phyloP scores from a whole-genome alignment of 768 basidiomycete genomes.

The Erythrobasidium yunnanense region DNA sequence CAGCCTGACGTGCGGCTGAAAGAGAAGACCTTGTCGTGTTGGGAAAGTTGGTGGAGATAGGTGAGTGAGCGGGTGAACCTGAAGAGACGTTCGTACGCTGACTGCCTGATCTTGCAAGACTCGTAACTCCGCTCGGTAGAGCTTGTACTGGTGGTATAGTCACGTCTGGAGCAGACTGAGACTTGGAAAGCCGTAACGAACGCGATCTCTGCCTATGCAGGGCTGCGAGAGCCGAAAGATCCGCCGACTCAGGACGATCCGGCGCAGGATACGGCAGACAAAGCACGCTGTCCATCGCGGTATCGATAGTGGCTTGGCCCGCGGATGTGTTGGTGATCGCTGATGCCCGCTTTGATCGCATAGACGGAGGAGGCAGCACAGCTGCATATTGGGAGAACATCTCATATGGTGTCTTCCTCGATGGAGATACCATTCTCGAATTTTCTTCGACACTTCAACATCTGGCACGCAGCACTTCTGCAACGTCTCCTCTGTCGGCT shows the following conservation, averaged over 20 bases:
- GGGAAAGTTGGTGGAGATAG: not conserved
- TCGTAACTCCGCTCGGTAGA: not conserved
- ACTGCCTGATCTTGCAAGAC: not conserved
- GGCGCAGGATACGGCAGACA: not conserved
- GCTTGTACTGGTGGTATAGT: not conserved
- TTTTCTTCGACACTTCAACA: not conserved
- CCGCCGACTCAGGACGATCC: not conserved
- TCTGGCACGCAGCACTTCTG: not conserved
- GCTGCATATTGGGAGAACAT: not conserved
- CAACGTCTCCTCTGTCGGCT: not conserved
- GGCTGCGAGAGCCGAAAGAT: not conserved
- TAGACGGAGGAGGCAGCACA: conserved; percentile 11
- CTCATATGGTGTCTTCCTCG: not conserved
- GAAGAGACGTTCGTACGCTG: not conserved
- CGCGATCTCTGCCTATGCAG: not conserved
- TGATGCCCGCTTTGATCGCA: conserved; percentile 5
- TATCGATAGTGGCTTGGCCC: not conserved
- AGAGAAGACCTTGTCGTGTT: not conserved
- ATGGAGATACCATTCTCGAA: not conserved
- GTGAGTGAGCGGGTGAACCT: not conserved
- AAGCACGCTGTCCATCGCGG: not conserved
- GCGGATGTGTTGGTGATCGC: not conserved
- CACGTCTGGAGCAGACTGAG: not conserved
- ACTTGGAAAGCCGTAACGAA: not conserved
- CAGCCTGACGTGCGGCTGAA: not conserved